A percentile compares a stretch with the other conserved stretches of the same genome.
Evolutionary conservation across 768 basidiomycete genomes (phyloP).

Genomic region (Candolleomyces eurysporus): DNA sequence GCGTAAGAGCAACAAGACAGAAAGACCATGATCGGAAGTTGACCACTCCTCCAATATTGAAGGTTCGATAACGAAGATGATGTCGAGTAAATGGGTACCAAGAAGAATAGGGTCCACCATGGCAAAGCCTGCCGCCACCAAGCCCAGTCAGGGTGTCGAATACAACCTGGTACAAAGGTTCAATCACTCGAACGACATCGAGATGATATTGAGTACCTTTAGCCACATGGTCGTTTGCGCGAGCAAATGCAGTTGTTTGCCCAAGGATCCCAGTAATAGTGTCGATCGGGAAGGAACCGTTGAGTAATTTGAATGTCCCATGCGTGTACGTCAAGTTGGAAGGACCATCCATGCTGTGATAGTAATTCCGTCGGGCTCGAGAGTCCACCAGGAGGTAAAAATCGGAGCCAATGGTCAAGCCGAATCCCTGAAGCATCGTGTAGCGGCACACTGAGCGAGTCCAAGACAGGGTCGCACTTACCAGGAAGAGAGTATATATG

Average conservation of each 20-base stretch:
- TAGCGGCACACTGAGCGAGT: constrained; percentile 2
- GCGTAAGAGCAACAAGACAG: constrained; percentile 76
- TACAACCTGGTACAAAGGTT: constrained; percentile 53
- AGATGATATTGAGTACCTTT: constrained; percentile 36
- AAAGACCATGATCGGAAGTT: constrained; percentile 73
- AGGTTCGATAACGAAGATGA: constrained; percentile 75
- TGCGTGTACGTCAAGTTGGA: constrained; percentile 46
- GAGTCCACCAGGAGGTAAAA: constrained; percentile 71
- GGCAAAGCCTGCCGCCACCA: constrained; percentile 80
- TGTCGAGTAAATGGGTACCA: constrained; percentile 76
- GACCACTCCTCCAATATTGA: constrained; percentile 66
- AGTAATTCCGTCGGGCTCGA: constrained; percentile 49
- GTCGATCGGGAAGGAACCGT: constrained; percentile 40
- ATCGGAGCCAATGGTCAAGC: constrained; percentile 81
- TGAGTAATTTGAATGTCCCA: constrained; percentile 50
- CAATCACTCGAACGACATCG: not conserved
- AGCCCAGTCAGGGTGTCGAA: constrained; percentile 68
- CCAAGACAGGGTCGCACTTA: constrained; percentile 24
- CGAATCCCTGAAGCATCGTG: constrained; percentile 59
- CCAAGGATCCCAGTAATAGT: constrained; percentile 45
- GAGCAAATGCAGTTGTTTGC: constrained; percentile 32
- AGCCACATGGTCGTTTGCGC: constrained; percentile 43
- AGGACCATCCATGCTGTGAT: constrained; percentile 25
- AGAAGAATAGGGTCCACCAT: constrained; percentile 74
- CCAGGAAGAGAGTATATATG: constrained; percentile 81